Evolutionary conservation across 202 grass and related monocot species (phyloP), one percentile per base, ranked within the genome.

Genomic region (Setaria italica): DNA sequence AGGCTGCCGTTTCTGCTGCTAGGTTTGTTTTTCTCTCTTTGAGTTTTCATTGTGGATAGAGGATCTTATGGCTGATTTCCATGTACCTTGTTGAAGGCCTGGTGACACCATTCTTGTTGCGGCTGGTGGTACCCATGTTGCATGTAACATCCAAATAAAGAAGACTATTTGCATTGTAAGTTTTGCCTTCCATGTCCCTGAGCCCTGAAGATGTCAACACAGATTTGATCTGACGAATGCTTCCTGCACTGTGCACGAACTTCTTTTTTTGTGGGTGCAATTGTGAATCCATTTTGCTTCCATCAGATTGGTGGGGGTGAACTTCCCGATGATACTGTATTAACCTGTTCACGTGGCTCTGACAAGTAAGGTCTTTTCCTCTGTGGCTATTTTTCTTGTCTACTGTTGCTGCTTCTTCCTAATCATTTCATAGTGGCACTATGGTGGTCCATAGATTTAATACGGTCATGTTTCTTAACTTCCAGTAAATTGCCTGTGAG

Each of bases 81-180:
- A 9, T 71, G 6, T 87, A 57, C 47, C 87, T 70, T 91, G 42
- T 87, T 94, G 74, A 91, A 99, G 97, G 90, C 94, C 93, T 30
- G 97, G 97, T 80, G 97, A 99, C 78, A 97, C 94, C 72, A 99
- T 99, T 92, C 87, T 99, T 71, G 91, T 99, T 85, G 70, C 88
- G 75, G 79, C 94, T 34, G 92, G 97, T 87, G 80, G 87, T 53
- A 68, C 84, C 50, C 89, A 99, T 87, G 58, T 91, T 75, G 92
- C 93, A 46, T 88, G 85, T 85, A 92, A 94, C 70, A 94, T 99
- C 76, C 92, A 93, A 91, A 99, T 99, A 79, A 92, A 96, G 81
- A 99, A 99, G 68, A 91, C 92, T 68, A 85, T 99, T 80, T 99
- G 97, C 88, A 91, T 99, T 66, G 97, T 99, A 96, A 96, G 97